Evolutionary conservation across 345 rosid genomes (phyloP).

Genomic region (Lepidium didymum): DNA sequence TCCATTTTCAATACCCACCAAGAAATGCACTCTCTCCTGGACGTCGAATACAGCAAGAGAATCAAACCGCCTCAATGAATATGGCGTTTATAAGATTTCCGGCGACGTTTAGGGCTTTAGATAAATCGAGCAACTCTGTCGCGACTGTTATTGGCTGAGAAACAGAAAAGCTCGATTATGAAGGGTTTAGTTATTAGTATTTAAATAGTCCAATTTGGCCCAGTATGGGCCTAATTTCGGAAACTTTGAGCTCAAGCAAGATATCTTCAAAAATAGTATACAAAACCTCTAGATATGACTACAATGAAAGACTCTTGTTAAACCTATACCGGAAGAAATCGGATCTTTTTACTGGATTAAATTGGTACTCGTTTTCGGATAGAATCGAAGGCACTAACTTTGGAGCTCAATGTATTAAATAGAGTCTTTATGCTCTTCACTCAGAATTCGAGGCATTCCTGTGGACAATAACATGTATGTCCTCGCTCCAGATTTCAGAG

Average conservation of each 20-base stretch:
- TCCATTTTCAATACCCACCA: slow-evolving; percentile 21
- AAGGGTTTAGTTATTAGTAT: neutral
- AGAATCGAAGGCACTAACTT: no score
- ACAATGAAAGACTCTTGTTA: no score
- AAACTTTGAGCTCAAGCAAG: neutral
- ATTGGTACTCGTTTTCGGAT: no score
- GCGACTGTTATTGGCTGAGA: neutral
- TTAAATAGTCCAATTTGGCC: neutral
- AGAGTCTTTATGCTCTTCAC: no score
- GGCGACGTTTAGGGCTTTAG: slow-evolving; percentile 1
- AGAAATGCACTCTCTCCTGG: neutral
- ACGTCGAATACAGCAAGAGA: neutral
- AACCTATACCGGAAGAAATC: no score
- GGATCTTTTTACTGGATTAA: no score
- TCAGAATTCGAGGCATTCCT: no score
- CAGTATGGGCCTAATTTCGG: neutral
- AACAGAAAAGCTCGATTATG: neutral
- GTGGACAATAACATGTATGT: no score
- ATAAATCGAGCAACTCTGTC: neutral
- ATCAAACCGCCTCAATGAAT: neutral
- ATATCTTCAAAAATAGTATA: neutral
- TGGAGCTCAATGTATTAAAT: no score
- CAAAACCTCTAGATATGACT: no score
- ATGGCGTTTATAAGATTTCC: neutral
- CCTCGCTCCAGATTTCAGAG: no score